Percentiles rank a stretch among this genome's conserved stretches.
These are phyloP conservation scores for Bassia scoparia DNA, from an alignment of 148 eudicot species.

Conservation along the genomic window DNA sequence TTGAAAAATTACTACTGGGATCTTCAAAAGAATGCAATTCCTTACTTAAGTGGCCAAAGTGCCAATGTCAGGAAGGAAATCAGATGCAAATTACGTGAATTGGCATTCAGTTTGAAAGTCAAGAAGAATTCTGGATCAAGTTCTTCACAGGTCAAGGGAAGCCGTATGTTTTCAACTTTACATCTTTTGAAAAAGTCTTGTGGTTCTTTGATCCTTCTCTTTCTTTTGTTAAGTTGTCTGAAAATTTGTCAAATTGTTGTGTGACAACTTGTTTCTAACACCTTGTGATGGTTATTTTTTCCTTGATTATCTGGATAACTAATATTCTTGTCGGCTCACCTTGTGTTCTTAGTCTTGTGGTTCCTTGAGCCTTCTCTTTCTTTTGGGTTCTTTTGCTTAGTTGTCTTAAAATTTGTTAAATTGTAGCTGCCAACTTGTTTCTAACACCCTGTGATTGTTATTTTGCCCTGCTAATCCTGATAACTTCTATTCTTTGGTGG, in stretches of 20 bases:
- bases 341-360: neutral
- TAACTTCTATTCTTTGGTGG: too few relatives aligned
- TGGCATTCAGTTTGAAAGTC: conserved; percentile 46
- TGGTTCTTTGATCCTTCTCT: neutral
- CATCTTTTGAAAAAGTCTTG: neutral
- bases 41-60: conserved; percentile 35
- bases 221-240: too few relatives aligned
- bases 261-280: too few relatives aligned
- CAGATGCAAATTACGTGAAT: conserved; percentile 48
- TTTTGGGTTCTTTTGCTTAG: too few relatives aligned
- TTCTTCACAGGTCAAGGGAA: conserved; percentile 46
- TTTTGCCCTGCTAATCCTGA: too few relatives aligned
- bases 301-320: too few relatives aligned
- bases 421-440: too few relatives aligned
- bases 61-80: conserved; percentile 54
- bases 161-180: conserved; percentile 43
- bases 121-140: conserved; percentile 35
- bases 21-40: conserved; percentile 65
- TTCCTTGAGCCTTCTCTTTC: neutral
- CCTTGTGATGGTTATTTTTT: too few relatives aligned
- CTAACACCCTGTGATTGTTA: too few relatives aligned
- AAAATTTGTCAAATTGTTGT: too few relatives aligned
- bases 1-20: conserved; percentile 83
- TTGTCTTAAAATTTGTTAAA: too few relatives aligned
- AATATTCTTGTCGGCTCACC: too few relatives aligned